Base-by-base conservation (phyloP, 2,329 filamentous ascomycete species). In the Talaromyces atroroseus region DNA sequence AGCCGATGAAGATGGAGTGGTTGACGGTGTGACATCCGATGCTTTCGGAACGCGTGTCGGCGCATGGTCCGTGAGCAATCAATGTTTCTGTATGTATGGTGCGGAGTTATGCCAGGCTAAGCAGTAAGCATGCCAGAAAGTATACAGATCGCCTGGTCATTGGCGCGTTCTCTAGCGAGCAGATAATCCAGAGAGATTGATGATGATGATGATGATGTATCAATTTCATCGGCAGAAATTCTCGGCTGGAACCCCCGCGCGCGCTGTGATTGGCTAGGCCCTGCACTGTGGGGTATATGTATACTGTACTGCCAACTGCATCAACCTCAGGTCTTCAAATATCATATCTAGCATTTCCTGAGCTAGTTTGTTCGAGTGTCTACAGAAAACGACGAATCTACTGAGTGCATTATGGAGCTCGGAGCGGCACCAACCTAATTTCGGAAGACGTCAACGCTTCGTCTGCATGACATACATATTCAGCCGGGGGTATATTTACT, bases 381-480 rank as follows among this genome's bases (percentile, higher is more conserved):
- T 3, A 26, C 24, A n/a, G n/a, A n/a, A n/a, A n/a, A n/a, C n/a
- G n/a, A n/a, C n/a, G n/a, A n/a, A n/a, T n/a, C n/a, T n/a, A n/a
- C n/a, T n/a, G n/a, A n/a, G n/a, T 34, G 32, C 32, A 5, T 12
- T 34, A 3, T 10, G 26, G 16, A 3, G 18, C 18, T 29, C 6
- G 34, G 21, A 21, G 5, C 45, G 32, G 45, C 23, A 32, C 32
- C 45, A 54, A 54, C 45, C 52, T 49, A 26, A 40, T 40, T 21
- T 58, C 50, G 50, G 46, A 49, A 58, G 29, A 55, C 47, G 56
- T 58, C 56, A 58, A 54, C 18, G 47, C 7, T 52, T 52, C 56
- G 56, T 58, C 36, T 46, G 21, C 53, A 60, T 58, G 52, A 60
- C 60, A 58, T 54, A 60, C 56, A 46, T 48, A 48, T 53, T 50